phyloP scores from a whole-genome alignment of 495 filamentous ascomycete genomes.

The Rusavskia elegans region DNA sequence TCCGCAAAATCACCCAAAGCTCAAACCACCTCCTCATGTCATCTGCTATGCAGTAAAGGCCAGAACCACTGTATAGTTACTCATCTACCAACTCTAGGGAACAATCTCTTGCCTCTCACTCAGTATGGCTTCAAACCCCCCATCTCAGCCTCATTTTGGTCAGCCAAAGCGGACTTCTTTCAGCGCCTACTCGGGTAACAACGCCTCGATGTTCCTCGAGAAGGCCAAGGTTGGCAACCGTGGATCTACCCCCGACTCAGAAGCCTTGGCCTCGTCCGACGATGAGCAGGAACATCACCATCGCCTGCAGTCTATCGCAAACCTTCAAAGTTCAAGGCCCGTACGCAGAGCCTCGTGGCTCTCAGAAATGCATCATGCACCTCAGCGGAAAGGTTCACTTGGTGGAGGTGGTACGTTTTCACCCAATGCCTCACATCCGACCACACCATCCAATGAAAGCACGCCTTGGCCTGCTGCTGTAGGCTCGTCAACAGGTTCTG shows the following conservation, averaged over 20 bases:
- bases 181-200: slow-evolving; percentile 17
- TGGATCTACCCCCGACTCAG: slow-evolving; percentile 80
- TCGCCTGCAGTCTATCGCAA: slow-evolving; percentile 19
- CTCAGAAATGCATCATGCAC: slow-evolving; percentile 29
- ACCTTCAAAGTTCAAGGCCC: slow-evolving; percentile 23
- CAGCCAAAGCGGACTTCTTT: slow-evolving; percentile 13
- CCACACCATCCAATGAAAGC: slow-evolving; percentile 53
- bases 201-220: slow-evolving; percentile 49
- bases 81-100: background rate
- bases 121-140: slow-evolving; percentile 6
- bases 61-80: no score
- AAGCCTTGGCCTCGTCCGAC: slow-evolving; percentile 83
- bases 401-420: slow-evolving; percentile 43
- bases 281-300: slow-evolving; percentile 53
- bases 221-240: slow-evolving; percentile 50
- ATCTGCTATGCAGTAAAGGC: no score
- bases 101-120: background rate
- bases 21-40: no score
- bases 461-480: slow-evolving; percentile 42
- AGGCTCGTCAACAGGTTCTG: slow-evolving; percentile 28
- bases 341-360: slow-evolving; percentile 38
- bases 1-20: no score
- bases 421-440: slow-evolving; percentile 60
- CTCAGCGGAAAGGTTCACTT: slow-evolving; percentile 34
- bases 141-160: slow-evolving; percentile 4